These are phyloP conservation scores for Dittrichia graveolens DNA, from an alignment of 129 eudicot genomes.

Conservation along the genomic window DNA sequence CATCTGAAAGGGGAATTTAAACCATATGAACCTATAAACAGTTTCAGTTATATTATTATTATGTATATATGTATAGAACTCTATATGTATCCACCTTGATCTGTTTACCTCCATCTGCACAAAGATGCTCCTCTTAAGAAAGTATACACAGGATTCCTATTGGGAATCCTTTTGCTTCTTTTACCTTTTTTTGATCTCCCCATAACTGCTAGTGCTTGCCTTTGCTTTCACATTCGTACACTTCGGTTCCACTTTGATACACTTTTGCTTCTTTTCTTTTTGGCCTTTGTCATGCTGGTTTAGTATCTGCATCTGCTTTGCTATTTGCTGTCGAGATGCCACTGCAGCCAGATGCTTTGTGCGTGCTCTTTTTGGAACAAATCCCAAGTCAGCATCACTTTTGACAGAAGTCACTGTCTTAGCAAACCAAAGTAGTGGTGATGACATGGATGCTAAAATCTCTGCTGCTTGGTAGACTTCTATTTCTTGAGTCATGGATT, in stretches of 20 bases:
- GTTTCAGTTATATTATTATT: not conserved
- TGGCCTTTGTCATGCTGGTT: conserved; percentile 13
- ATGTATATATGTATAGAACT: conserved; percentile 2
- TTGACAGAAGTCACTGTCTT: conserved; percentile 21
- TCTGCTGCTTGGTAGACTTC: conserved; percentile 2
- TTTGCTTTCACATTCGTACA: not conserved
- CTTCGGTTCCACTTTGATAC: not conserved
- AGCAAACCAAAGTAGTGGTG: conserved; percentile 28
- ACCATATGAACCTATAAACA: not conserved
- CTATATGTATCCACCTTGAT: not conserved
- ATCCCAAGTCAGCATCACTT: conserved; percentile 10
- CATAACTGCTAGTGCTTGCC: not conserved
- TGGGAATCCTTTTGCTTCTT: conserved; percentile 27
- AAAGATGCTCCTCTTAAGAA: conserved; percentile 18
- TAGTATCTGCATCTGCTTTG: conserved; percentile 1
- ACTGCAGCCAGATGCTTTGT: not conserved
- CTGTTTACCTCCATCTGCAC: conserved; percentile 31
- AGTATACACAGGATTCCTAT: conserved; percentile 14
- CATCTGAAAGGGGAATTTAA: not conserved
- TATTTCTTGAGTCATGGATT: not conserved
- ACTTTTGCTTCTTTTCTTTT: not conserved
- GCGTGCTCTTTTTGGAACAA: not conserved
- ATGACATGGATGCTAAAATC: not conserved
- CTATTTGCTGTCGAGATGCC: not conserved
- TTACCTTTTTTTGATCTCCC: conserved; percentile 23